Percentiles rank a stretch among this genome's conserved stretches.
Evolutionary conservation across 305 asterid species (phyloP).

Genomic region (Fraxinus ornus): DNA sequence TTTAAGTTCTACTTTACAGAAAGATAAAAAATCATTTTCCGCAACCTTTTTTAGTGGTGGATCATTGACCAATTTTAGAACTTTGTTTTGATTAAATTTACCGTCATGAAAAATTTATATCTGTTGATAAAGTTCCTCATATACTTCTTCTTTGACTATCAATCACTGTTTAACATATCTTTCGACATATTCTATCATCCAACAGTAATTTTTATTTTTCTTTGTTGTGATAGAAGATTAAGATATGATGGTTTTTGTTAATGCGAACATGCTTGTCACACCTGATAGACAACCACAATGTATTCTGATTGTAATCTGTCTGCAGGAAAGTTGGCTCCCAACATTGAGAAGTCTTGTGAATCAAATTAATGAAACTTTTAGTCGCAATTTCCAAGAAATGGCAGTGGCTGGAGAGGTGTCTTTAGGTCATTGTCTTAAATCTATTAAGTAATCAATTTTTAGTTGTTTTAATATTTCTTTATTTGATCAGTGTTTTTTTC

Average conservation of each 20-base stretch:
- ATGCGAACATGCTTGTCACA: slow-evolving; percentile 9
- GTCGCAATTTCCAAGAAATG: slow-evolving; percentile 94
- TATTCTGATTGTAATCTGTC: slow-evolving; percentile 29
- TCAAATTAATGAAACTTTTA: slow-evolving; percentile 81
- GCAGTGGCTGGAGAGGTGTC: slow-evolving; percentile 99
- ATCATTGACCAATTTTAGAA: not conserved
- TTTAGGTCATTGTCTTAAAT: slow-evolving; percentile 51
- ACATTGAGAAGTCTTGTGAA: slow-evolving; percentile 73
- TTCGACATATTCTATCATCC: not conserved
- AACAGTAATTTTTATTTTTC: not conserved
- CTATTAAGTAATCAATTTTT: slow-evolving; percentile 17
- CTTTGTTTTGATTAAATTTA: not conserved
- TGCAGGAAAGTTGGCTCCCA: slow-evolving; percentile 92
- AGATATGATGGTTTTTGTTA: not conserved
- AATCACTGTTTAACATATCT: not conserved
- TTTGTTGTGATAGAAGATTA: not conserved
- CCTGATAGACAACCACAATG: not conserved
- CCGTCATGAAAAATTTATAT: not conserved
- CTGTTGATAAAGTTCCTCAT: not conserved
- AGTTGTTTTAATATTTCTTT: slow-evolving; percentile 17
- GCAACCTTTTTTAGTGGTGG: not conserved
- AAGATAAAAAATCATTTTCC: not conserved
- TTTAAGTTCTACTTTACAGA: not conserved
- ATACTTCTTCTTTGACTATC: not conserved
- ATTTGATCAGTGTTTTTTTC: slow-evolving; percentile 14